These are phyloP conservation scores for Fusarium metavorans DNA, from an alignment of 2,329 filamentous ascomycete species.

Conservation along the genomic window DNA sequence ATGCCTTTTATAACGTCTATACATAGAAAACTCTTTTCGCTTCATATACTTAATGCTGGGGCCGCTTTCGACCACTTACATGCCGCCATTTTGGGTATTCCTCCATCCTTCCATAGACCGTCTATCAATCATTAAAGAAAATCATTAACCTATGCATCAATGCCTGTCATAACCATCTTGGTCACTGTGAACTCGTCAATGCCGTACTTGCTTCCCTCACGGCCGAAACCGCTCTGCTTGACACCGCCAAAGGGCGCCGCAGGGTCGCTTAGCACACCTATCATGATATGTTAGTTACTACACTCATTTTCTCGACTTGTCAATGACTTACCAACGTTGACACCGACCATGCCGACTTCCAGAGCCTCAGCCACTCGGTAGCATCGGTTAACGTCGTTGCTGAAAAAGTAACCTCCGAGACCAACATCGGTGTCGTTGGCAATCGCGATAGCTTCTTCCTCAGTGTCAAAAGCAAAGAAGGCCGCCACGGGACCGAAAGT, in stretches of 20 bases:
- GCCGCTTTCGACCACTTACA: constrained; percentile 5
- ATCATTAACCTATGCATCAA: constrained; percentile 32
- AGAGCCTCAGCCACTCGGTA: constrained; percentile 60
- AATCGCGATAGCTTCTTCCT: constrained; percentile 74
- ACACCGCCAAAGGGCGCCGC: constrained; percentile 77
- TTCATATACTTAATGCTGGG: neutral
- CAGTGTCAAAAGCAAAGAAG: constrained; percentile 75
- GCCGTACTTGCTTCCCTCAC: constrained; percentile 79
- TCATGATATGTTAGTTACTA: constrained; percentile 26
- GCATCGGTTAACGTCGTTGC: constrained; percentile 52
- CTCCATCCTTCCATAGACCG: constrained; percentile 15
- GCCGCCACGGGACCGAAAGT: constrained; percentile 80
- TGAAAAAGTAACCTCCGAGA: constrained; percentile 80
- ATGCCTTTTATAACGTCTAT: neutral
- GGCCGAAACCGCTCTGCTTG: constrained; percentile 81
- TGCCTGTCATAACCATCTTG: constrained; percentile 64
- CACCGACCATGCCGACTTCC: constrained; percentile 57
- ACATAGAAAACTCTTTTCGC: neutral
- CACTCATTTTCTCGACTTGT: neutral
- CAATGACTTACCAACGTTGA: constrained; percentile 44
- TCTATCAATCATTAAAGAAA: constrained; percentile 4
- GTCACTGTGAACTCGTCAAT: constrained; percentile 78
- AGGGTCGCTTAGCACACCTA: constrained; percentile 62
- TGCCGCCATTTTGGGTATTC: constrained; percentile 36
- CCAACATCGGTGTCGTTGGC: constrained; percentile 77